Evolutionary conservation across 371 early-diverging fungal species (phyloP).

Genomic region (Actinomortierella ambigua): DNA sequence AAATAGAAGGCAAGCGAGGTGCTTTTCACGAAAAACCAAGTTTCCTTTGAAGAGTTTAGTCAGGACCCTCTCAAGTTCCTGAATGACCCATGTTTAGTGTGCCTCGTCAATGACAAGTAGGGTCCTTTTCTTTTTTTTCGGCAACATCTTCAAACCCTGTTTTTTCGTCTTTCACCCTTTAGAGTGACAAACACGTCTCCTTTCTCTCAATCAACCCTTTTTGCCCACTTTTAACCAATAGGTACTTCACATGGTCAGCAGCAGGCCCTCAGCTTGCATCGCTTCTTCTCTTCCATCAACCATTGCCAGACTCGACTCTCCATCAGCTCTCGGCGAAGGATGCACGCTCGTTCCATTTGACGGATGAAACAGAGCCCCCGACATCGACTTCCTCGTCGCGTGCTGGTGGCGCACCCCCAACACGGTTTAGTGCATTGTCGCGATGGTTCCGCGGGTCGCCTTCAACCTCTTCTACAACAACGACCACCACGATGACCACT

Average conservation of each 20-base stretch:
- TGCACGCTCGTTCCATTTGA: conserved; percentile 4
- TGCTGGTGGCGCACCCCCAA: conserved; percentile 10
- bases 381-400: background rate
- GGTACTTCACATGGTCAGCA: conserved; percentile 48
- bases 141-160: background rate
- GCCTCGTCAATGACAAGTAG: conserved; percentile 65
- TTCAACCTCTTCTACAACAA: conserved; percentile 4
- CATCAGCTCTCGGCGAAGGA: conserved; percentile 31
- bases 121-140: conserved; percentile 8
- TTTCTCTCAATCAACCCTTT: background rate
- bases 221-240: conserved; percentile 1
- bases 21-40: conserved; percentile 61
- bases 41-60: conserved; percentile 66
- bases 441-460: conserved; percentile 33
- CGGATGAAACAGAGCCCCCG: conserved; percentile 7
- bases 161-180: background rate
- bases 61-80: conserved; percentile 67
- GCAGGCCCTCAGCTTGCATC: conserved; percentile 60
- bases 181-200: background rate
- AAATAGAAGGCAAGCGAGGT: conserved; percentile 54
- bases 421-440: conserved; percentile 17
- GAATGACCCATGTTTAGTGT: conserved; percentile 67
- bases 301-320: conserved; percentile 44
- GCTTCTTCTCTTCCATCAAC: conserved; percentile 51
- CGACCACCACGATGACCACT: background rate